Base-by-base conservation (phyloP, 306 rosid genomes). In the Trifolium subterraneum region DNA sequence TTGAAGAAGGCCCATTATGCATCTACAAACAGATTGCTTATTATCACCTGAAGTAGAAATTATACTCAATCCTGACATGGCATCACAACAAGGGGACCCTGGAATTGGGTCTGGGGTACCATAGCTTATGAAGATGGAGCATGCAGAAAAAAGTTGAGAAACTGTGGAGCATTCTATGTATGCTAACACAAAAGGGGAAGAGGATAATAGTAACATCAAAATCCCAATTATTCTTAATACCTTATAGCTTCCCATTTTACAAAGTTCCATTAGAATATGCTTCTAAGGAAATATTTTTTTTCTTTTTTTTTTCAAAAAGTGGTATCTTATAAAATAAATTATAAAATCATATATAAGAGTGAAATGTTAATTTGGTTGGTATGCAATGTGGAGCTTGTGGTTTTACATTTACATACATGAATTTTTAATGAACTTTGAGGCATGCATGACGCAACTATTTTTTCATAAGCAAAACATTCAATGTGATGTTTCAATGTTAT, bases 71-170 rank as follows among this genome's bases (percentile, higher is more conserved):
- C 77, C 79, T 16, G 8, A 64, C 82, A 85, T 76, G 60, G 92
- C 90, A 70, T 83, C 81, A 67, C 91, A 82, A 14, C 92, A 86
- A 3, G 86, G 82, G 39, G 89, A 74, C 15, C 84, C 90, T 3
- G 84, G 89, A 45, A 54, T 12, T 0, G 97, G 91, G 55, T 88
- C 79, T 8, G 93, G 91, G 2, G 76, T 33, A 16, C 88, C 88
- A 12, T 84, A 65, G 1, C 68, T 75, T 18, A 89, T 70, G 87
- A 89, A 89, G 7, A 35, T 15, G 25, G 81, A 86, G 82, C 91
- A 90, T 1, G 80, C 56, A 1, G 87, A 72, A 60, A 90, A 51
- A 0, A 88, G 79, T 12, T 74, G 70, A 11, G 67, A 29, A 77
- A 87, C 77, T 3, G 73, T 75, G 22, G 94, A 52, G 70, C 96